phyloP scores from a whole-genome alignment of 2,329 filamentous ascomycete species.

The Fusarium secorum region DNA sequence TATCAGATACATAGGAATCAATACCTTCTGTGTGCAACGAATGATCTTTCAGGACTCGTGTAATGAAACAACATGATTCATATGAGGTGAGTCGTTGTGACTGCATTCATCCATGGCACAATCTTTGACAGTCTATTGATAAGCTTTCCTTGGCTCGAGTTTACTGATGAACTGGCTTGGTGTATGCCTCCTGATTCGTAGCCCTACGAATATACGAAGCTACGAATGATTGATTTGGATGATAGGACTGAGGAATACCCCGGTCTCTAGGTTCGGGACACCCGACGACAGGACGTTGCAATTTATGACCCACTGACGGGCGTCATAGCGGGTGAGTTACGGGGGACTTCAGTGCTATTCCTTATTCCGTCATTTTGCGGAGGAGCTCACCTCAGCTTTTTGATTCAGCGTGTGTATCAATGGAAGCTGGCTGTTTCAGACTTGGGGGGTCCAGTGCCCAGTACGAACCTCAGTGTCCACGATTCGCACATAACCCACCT shows the following conservation, averaged over 20 bases:
- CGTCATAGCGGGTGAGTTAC: slow-evolving; percentile 27
- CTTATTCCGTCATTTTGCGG: slow-evolving; percentile 31
- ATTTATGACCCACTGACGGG: slow-evolving; percentile 16
- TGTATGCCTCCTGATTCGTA: neutral
- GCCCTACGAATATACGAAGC: slow-evolving; percentile 2
- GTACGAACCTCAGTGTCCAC: neutral
- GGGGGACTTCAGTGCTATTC: slow-evolving; percentile 16
- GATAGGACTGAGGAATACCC: neutral
- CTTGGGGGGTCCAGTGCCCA: neutral
- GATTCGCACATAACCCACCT: neutral
- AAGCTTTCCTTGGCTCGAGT: neutral
- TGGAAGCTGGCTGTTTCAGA: slow-evolving; percentile 12
- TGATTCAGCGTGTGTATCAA: slow-evolving; percentile 4
- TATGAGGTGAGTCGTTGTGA: neutral
- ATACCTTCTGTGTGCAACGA: neutral
- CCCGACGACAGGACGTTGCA: slow-evolving; percentile 1
- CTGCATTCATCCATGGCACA: too few species aligned
- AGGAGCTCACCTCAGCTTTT: slow-evolving; percentile 25
- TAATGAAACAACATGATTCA: neutral
- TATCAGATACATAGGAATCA: neutral
- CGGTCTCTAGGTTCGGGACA: neutral
- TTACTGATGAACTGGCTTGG: too few species aligned
- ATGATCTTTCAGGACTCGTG: neutral
- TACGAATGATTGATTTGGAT: neutral
- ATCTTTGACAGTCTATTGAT: neutral